Conservation (phyloP, 73 alveolate genomes). For the Paramecium octaurelia region DNA sequence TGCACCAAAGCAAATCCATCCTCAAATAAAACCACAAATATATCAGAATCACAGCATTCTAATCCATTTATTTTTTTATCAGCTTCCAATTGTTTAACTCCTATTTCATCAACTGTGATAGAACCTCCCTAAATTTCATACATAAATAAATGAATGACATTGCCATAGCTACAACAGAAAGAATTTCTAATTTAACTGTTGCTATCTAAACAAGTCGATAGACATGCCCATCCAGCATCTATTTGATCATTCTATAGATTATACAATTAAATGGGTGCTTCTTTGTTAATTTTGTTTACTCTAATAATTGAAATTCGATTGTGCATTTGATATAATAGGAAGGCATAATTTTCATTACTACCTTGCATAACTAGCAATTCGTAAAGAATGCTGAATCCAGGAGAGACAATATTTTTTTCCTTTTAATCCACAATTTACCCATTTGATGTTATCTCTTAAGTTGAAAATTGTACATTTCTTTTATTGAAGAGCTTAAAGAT, state of each 20-base stretch:
- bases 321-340: not conserved
- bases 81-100: not conserved
- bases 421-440: not conserved
- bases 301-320: not conserved
- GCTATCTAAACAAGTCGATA: not conserved
- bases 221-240: constrained; percentile 26
- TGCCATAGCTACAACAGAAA: not conserved
- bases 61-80: not conserved
- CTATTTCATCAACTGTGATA: not conserved
- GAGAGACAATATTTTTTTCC: not conserved
- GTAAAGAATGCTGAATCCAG: not conserved
- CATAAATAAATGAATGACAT: not conserved
- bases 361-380: not conserved
- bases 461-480: not conserved
- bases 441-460: not conserved
- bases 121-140: not conserved
- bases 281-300: not conserved
- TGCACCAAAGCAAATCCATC: not conserved
- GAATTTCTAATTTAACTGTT: not conserved
- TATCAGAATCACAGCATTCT: not conserved
- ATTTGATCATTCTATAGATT: not conserved
- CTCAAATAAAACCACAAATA: not conserved
- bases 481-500: not conserved
- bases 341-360: not conserved
- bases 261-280: not conserved